Percentiles rank a stretch among this genome's conserved stretches.
These are phyloP conservation scores for Malassezia dermatis DNA, from an alignment of 1,284 basidiomycete genomes.

Conservation along the genomic window DNA sequence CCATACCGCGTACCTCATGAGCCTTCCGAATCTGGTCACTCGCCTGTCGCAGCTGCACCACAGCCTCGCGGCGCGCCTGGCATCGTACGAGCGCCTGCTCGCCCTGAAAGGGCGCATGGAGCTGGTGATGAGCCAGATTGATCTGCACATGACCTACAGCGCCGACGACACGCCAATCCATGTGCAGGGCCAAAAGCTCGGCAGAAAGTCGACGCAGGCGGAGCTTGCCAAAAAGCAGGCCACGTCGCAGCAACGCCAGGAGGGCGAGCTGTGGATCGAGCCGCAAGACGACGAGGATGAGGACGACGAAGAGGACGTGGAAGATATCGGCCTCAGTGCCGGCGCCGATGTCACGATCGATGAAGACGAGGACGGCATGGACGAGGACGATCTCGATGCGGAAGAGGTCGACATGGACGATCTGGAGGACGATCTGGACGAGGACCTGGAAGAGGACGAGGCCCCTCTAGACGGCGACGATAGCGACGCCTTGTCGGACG, in stretches of 20 bases:
- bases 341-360: neutral
- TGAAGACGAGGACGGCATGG: conserved; percentile 23
- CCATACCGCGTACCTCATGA: conserved; percentile 88
- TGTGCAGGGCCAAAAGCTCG: conserved; percentile 33
- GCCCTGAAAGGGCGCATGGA: conserved; percentile 80
- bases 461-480: conserved; percentile 14
- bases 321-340: conserved; percentile 30
- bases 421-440: conserved; percentile 3
- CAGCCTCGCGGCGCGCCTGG: conserved; percentile 67
- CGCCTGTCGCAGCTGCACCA: conserved; percentile 73
- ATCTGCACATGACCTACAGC: conserved; percentile 55
- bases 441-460: conserved; percentile 6
- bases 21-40: conserved; percentile 72
- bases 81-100: conserved; percentile 72
- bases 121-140: conserved; percentile 84
- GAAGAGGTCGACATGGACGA: neutral
- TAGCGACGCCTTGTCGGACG: neutral
- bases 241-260: conserved; percentile 17
- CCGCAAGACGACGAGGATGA: conserved; percentile 24
- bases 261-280: conserved; percentile 34
- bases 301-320: conserved; percentile 27
- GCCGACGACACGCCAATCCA: conserved; percentile 21
- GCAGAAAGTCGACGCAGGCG: conserved; percentile 5
- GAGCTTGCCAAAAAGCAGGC: conserved; percentile 20
- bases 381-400: conserved; percentile 19